phyloP scores from a whole-genome alignment of 176 grass and related monocot genomes.

The Zea luxurians region DNA sequence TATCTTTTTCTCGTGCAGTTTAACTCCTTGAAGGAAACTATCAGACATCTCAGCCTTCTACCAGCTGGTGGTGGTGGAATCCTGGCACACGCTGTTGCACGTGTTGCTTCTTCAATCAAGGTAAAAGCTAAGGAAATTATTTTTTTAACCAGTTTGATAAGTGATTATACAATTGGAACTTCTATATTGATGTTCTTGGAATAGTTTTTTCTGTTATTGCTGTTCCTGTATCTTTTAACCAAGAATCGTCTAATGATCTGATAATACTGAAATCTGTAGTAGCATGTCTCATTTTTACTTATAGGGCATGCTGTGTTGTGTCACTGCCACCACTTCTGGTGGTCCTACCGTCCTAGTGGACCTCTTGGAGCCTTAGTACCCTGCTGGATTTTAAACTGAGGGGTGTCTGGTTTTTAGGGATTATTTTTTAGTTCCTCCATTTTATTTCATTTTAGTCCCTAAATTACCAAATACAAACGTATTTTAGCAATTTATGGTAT shows the following conservation, averaged over 20 bases:
- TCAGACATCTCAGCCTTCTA: conserved; percentile 94
- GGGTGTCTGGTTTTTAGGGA: too few species aligned
- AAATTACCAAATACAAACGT: too few species aligned
- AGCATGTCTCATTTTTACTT: conserved; percentile 11
- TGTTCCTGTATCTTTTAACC: background rate
- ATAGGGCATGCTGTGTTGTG: background rate
- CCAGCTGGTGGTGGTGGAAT: conserved; percentile 81
- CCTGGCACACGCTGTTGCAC: conserved; percentile 80
- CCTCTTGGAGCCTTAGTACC: background rate
- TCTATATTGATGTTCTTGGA: conserved; percentile 4
- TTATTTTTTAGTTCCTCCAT: too few species aligned
- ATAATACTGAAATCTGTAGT: conserved; percentile 10
- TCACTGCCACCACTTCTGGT: background rate
- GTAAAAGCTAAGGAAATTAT: conserved; percentile 37
- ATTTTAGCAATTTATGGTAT: too few species aligned
- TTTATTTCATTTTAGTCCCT: too few species aligned
- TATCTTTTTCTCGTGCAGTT: conserved; percentile 59
- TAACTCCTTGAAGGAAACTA: conserved; percentile 70
- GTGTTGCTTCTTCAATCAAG: conserved; percentile 82
- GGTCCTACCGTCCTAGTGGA: background rate
- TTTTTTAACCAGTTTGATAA: conserved; percentile 25
- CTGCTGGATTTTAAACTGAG: background rate
- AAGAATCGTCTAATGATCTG: conserved; percentile 8
- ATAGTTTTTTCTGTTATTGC: conserved; percentile 11
- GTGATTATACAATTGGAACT: background rate